Base-by-base conservation (phyloP, 495 filamentous ascomycete species). In the Clavariopsis aquatica region DNA sequence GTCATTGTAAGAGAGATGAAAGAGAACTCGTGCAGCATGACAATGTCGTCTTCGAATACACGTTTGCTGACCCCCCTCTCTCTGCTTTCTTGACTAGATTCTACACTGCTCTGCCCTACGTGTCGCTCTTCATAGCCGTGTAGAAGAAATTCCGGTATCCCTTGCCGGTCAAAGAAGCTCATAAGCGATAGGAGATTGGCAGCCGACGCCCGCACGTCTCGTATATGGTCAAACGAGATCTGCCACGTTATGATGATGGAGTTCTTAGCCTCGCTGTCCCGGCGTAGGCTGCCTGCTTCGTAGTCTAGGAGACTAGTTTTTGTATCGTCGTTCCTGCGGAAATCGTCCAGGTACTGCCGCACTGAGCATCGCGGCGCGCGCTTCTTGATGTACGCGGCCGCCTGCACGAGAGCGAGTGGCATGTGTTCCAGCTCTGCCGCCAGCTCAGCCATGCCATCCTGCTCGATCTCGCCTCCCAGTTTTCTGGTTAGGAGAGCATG, bases 221-320 rank as follows among this genome's bases (percentile, higher is more conserved):
- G 70, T 77, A n/a, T n/a, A n/a, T n/a, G n/a, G n/a, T n/a, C n/a
- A n/a, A n/a, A n/a, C n/a, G n/a, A n/a, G n/a, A n/a, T n/a, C 53
- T 79, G 75, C 78, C 73, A 81, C 19, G 78, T 82, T 26, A 72
- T 66, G 26, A 81, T 26, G 45, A n/a, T n/a, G n/a, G n/a, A n/a
- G n/a, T n/a, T n/a, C n/a, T n/a, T n/a, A n/a, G n/a, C n/a, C n/a
- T n/a, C n/a, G n/a, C n/a, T n/a, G n/a, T n/a, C n/a, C n/a, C n/a
- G n/a, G n/a, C n/a, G n/a, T n/a, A n/a, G n/a, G n/a, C n/a, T n/a
- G n/a, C n/a, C n/a, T n/a, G n/a, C n/a, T n/a, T n/a, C n/a, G n/a
- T n/a, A n/a, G n/a, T n/a, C n/a, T n/a, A n/a, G n/a, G n/a, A n/a
- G n/a, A n/a, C n/a, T n/a, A n/a, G n/a, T n/a, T n/a, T n/a, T n/a